Conservation (phyloP, 192 early-diverging fungal species). For the Coemansia sp. region DNA sequence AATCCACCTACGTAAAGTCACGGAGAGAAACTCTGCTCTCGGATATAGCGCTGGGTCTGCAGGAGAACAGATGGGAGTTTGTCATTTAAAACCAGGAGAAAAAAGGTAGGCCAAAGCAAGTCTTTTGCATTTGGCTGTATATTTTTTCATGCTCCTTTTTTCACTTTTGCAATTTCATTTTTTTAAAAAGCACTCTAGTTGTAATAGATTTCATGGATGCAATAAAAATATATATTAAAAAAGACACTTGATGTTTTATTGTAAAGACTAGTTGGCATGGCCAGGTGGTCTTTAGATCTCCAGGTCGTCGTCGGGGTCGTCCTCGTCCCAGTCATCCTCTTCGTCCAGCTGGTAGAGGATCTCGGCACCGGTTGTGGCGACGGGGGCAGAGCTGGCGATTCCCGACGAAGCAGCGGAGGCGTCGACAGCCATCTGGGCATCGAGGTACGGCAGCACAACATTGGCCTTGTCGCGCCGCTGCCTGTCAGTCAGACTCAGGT, state of each 20-base stretch:
- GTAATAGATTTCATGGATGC: too few relatives aligned
- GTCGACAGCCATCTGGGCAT: constrained; percentile 27
- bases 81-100: constrained; percentile 18
- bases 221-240: too few relatives aligned
- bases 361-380: constrained; percentile 28
- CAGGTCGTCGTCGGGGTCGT: constrained; percentile 89
- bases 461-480: constrained; percentile 70
- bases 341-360: constrained; percentile 83
- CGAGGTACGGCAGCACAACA: constrained; percentile 77
- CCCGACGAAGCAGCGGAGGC: not conserved
- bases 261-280: not conserved
- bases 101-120: too few relatives aligned
- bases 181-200: not conserved
- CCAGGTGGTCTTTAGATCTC: too few relatives aligned
- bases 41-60: constrained; percentile 86
- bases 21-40: constrained; percentile 85
- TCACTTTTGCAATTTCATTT: not conserved
- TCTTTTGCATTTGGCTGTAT: not conserved
- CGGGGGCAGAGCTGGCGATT: not conserved
- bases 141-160: constrained; percentile 3
- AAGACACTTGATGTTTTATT: not conserved
- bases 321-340: constrained; percentile 86
- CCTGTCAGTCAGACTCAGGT: constrained; percentile 76
- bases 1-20: constrained; percentile 85
- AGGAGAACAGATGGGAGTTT: constrained; percentile 80